Base-by-base conservation (phyloP, 2,329 filamentous ascomycete species). In the Penicillium sp. region DNA sequence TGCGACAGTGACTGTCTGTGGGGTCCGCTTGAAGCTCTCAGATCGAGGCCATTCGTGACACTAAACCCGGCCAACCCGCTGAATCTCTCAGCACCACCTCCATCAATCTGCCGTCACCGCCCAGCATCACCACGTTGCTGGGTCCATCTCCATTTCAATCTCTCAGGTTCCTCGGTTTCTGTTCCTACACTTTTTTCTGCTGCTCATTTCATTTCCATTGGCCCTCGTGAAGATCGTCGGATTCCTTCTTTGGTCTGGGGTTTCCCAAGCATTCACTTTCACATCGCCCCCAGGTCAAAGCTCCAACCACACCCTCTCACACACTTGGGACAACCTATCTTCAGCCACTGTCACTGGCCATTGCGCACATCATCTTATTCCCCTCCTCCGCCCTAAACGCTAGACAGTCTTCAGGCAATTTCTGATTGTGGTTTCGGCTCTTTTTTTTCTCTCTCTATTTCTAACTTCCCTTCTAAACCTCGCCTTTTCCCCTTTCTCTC, bases 181-280 rank as follows among this genome's bases (percentile, higher is more conserved):
- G 4, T 20, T 25, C 25, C 6, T 28, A 28, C 5, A 25, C 12
- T 5, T 22, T 51, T 48, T 15, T 20, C 50, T 55, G 14, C 48
- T 52, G 20, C 45, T 28, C 25, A 41, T 22, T 35, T 31, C 43
- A 31, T 38, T 48, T 58, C 55, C 60, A 45, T 57, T 65, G 54
- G 62, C 38, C 25, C 11, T 53, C 34, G 37, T 31, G 22, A 34
- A 38, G 56, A 58, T 58, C 50, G 35, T 42, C 56, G 15, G 14
- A 17, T 17, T 43, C n/a, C 39, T 28, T 31, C 31, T 41, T 60
- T 65, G 60, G 67, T 71, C 69, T 55, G 58, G 60, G 58, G 52
- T 43, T 55, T 7, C 50, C 38, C 53, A 17, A 42, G 37, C 15
- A 52, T 50, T 50, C 49, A 35, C 15, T 17, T 17, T 20, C 25